Percentiles rank a stretch among this genome's conserved stretches.
Evolutionary conservation across 768 basidiomycete genomes (phyloP).

Genomic region (Ephemerocybe angulata): DNA sequence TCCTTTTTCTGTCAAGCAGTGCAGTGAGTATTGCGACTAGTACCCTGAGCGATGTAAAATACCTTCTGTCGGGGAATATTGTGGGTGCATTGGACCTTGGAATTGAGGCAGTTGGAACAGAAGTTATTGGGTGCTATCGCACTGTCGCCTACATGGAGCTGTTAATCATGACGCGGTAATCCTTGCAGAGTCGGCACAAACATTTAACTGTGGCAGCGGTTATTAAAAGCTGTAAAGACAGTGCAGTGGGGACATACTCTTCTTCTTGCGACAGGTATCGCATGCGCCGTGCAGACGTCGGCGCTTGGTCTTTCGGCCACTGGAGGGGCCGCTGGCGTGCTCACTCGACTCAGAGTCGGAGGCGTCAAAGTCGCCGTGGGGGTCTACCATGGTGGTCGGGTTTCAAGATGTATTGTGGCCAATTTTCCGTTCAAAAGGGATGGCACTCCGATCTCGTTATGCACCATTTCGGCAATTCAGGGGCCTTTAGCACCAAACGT

Average conservation of each 20-base stretch:
- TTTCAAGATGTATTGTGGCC: too few species aligned
- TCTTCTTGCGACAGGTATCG: slow-evolving; percentile 44
- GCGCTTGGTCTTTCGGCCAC: neutral
- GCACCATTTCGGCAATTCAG: too few species aligned
- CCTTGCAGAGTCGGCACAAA: slow-evolving; percentile 13
- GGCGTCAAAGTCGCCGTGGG: neutral
- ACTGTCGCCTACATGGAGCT: slow-evolving; percentile 48
- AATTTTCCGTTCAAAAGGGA: too few species aligned
- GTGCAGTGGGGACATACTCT: slow-evolving; percentile 26
- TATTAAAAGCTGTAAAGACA: neutral
- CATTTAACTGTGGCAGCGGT: slow-evolving; percentile 33
- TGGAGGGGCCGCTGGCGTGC: neutral
- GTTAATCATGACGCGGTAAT: neutral
- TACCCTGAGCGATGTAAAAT: slow-evolving; percentile 11
- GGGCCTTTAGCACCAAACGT: too few species aligned
- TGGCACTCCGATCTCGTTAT: too few species aligned
- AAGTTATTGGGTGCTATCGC: slow-evolving; percentile 50
- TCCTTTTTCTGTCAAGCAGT: slow-evolving; percentile 25
- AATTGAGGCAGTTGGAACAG: slow-evolving; percentile 55
- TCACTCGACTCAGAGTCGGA: neutral
- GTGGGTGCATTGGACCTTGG: slow-evolving; percentile 51
- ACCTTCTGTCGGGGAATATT: slow-evolving; percentile 47
- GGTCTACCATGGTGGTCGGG: neutral
- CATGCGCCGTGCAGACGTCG: slow-evolving; percentile 43
- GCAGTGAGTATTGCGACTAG: neutral